Evolutionary conservation across 2,329 filamentous ascomycete species (phyloP), one percentile per base, ranked within the genome.

Genomic region (Cladosporium sp.): DNA sequence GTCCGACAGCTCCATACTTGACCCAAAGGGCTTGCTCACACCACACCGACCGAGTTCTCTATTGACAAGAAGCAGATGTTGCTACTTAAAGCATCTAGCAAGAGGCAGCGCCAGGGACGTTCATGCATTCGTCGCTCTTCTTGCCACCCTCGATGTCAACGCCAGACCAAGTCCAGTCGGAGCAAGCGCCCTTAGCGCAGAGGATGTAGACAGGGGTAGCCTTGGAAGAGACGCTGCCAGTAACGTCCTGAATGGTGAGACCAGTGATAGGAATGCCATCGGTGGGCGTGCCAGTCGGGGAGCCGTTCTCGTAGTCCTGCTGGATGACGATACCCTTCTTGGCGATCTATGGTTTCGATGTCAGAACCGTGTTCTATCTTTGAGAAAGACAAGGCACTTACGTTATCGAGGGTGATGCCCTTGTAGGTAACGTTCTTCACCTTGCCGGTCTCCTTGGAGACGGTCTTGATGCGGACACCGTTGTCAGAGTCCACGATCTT

Each of bases 281-380:
- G 34, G 54, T 57, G 13, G 53, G 53, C 30, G 43, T 58, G 22
- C 53, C 54, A 7, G 67, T 72, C 3, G 72, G 69, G 37, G 70
- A 70, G 43, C 73, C 73, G 54, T 77, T 76, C 58, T 73, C 66
- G 58, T 81, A 82, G 62, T 82, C 78, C 68, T 84, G 80, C 64
- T 82, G 69, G 52, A 84, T 74, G 44, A 82, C 70, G 52, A 83
- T 75, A 39, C 76, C 79, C 61, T 82, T 80, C 18, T 74, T 67
- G 47, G 73, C 63, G 59, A 81, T 80, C 37, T 66, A 64, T 36
- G 67, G 71, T 9, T 29, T 18, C n/a, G n/a, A n/a, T n/a, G n/a
- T n/a, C n/a, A n/a, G n/a, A n/a, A n/a, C n/a, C n/a, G n/a, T n/a
- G n/a, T n/a, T n/a, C n/a, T n/a, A n/a, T n/a, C n/a, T n/a, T n/a